A percentile compares a stretch with the other conserved stretches of the same genome.
Evolutionary conservation across 73 alveolate genomes (phyloP).

Genomic region (Effrenium voratum): DNA sequence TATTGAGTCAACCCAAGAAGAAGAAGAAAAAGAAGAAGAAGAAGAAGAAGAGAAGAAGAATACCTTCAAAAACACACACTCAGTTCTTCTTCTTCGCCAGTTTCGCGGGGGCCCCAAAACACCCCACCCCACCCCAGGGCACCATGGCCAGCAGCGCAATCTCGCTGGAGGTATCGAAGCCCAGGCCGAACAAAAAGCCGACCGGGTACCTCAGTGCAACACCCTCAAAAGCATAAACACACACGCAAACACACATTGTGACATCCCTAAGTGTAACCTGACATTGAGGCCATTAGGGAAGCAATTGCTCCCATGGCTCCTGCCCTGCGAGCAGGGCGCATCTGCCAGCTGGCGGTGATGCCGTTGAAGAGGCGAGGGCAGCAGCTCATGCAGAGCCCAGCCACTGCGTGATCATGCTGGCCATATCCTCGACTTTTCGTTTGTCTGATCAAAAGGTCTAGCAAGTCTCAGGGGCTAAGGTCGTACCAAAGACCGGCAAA

Average conservation of each 20-base stretch:
- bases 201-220: conserved; percentile 62
- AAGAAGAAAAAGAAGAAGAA: neutral
- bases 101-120: neutral
- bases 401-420: conserved; percentile 82
- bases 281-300: neutral
- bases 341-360: conserved; percentile 78
- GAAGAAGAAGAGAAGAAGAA: neutral
- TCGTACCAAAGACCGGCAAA: too few relatives aligned
- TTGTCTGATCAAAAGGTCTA: too few relatives aligned
- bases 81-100: neutral
- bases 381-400: conserved; percentile 78
- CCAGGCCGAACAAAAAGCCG: conserved; percentile 71
- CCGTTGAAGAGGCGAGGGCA: conserved; percentile 72
- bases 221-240: neutral
- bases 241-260: too few relatives aligned
- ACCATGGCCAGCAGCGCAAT: conserved; percentile 79
- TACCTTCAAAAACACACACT: neutral
- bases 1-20: too few relatives aligned
- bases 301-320: too few relatives aligned
- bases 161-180: conserved; percentile 79
- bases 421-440: conserved; percentile 67
- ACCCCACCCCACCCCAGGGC: neutral
- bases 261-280: too few relatives aligned
- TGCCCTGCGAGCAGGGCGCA: neutral
- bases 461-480: too few relatives aligned